Base-by-base conservation (phyloP, 1,284 basidiomycete genomes). In the Heterobasidion occidentale region DNA sequence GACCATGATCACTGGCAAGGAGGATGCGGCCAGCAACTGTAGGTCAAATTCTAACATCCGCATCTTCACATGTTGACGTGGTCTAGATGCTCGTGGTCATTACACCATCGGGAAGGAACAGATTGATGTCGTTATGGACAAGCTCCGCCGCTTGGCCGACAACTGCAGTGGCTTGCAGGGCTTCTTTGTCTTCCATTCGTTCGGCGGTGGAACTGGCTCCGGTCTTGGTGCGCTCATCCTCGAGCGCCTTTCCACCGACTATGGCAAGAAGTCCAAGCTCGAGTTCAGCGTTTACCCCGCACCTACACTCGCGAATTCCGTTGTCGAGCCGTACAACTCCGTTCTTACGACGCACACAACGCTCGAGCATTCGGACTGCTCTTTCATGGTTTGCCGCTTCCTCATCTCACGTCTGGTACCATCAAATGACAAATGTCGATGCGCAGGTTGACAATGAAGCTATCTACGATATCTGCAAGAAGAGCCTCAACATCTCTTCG, bases 111-210 rank as follows among this genome's bases (percentile, higher is more conserved):
- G 95, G 66, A 98, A 98, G 77, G 95, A 98, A 74, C 89, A 89
- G 75, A 92, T 94, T 59, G 88, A 91, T 68, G 72, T 80, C 52
- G 95, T 97, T 55, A 92, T 98, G 83, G 97, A 99, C 79, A 94
- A 94, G 71, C 83, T 98, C 67, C 91, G 97, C 71, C 90, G 92
- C 67, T 84, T 99, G 62, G 89, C 96, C 60, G 97, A 99, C 77
- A 97, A 98, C 79, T 98, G 96, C 78, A 86, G 85, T 61, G 97
- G 97, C 70, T 88, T 99, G 48, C 97, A 99, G 77, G 97, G 97
- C 67, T 99, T 99, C 86, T 99, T 99, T 70, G 94, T 98, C 68
- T 99, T 99, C 90, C 97, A 99, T 81, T 99, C 97, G 53, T 98
- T 98, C 72, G 97, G 97, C 73, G 97, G 97, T 75, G 97, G 97